Evolutionary conservation across 805 yeast genomes (phyloP).

Genomic region (Ogataea henricii): DNA sequence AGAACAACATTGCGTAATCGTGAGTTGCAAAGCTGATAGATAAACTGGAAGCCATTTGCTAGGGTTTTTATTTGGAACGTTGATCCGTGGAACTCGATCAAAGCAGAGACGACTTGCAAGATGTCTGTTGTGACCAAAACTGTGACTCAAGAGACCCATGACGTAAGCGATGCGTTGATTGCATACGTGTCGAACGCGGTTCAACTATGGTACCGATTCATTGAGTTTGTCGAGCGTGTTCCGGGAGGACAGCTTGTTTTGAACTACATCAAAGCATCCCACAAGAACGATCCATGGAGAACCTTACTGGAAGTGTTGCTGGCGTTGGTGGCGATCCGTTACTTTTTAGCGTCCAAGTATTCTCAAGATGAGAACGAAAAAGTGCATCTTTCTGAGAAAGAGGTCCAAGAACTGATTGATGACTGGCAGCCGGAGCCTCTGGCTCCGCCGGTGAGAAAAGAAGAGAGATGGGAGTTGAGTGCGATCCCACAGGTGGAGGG

Average conservation of each 20-base stretch:
- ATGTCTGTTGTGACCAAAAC: constrained; percentile 23
- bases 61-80: no score
- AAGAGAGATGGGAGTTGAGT: constrained; percentile 62
- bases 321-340: constrained; percentile 78
- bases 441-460: constrained; percentile 52
- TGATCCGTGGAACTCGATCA: no score
- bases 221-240: constrained; percentile 25
- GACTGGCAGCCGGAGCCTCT: constrained; percentile 94
- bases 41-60: no score
- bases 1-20: not conserved
- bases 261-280: constrained; percentile 79
- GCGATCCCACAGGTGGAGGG: constrained; percentile 66
- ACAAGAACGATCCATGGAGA: constrained; percentile 91
- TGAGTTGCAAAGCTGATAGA: no score
- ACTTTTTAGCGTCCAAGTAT: constrained; percentile 76
- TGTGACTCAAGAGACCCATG: constrained; percentile 13
- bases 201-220: constrained; percentile 27
- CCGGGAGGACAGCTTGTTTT: constrained; percentile 64
- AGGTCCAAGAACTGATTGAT: constrained; percentile 77
- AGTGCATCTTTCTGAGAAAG: constrained; percentile 59
- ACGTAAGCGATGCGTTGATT: constrained; percentile 30
- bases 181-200: constrained; percentile 29
- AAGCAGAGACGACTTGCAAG: no score
- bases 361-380: constrained; percentile 72
- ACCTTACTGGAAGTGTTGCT: constrained; percentile 78